These are phyloP conservation scores for Paecilomyces fulvus DNA, from an alignment of 2,329 filamentous ascomycete species.

Conservation along the genomic window DNA sequence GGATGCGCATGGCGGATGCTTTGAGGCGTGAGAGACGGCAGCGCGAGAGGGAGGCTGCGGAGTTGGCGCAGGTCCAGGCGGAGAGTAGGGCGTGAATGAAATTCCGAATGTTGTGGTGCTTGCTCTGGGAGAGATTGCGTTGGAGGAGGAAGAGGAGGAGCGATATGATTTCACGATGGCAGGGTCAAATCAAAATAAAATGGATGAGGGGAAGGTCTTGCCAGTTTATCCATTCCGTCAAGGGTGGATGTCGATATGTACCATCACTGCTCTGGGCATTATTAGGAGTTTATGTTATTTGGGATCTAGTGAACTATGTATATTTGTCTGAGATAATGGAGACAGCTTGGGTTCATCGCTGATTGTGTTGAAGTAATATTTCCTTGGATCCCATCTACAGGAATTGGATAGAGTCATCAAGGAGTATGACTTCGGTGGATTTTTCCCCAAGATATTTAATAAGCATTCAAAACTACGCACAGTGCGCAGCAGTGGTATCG, in stretches of 20 bases:
- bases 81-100: neutral
- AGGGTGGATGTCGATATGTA: neutral
- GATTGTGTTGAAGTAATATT: neutral
- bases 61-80: slow-evolving; percentile 7
- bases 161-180: neutral
- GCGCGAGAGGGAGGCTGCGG: slow-evolving; percentile 25
- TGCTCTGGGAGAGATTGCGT: no score
- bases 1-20: slow-evolving; percentile 48
- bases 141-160: neutral
- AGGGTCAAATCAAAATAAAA: neutral
- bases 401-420: neutral
- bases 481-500: neutral
- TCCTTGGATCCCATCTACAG: neutral
- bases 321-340: neutral
- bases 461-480: neutral
- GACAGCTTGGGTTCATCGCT: neutral
- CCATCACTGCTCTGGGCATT: neutral
- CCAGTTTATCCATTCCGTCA: neutral
- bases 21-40: slow-evolving; percentile 42
- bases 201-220: neutral
- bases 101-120: neutral
- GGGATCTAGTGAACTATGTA: neutral
- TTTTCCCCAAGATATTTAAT: neutral
- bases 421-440: neutral
- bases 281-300: neutral